Conservation (phyloP, 345 rosid genomes). For the Corchorus olitorius region DNA sequence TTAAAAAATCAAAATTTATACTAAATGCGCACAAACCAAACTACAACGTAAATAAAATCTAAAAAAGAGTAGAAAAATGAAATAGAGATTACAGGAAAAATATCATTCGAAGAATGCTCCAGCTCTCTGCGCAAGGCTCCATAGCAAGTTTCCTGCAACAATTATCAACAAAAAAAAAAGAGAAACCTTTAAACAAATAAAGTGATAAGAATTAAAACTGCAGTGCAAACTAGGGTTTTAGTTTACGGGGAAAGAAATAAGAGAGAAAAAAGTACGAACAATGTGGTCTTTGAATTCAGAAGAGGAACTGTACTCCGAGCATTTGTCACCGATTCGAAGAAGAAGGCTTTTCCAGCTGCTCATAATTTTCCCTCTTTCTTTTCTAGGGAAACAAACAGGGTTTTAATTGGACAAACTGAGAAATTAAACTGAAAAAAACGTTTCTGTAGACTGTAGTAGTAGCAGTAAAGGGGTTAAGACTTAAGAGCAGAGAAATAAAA, state of each 20-base stretch:
- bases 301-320: constrained; percentile 70
- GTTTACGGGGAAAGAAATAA: background rate
- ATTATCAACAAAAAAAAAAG: constrained; percentile 10
- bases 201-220: background rate
- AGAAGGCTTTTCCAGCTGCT: constrained; percentile 84
- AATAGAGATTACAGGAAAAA: constrained; percentile 46
- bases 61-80: background rate
- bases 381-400: constrained; percentile 10
- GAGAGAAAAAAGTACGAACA: constrained; percentile 42
- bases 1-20: background rate
- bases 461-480: too few relatives aligned
- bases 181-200: background rate
- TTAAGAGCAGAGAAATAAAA: background rate
- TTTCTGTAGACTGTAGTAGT: background rate
- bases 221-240: constrained; percentile 35
- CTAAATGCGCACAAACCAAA: background rate
- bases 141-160: constrained; percentile 79
- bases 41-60: background rate
- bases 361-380: constrained; percentile 32
- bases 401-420: too few relatives aligned
- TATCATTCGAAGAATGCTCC: constrained; percentile 70
- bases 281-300: constrained; percentile 84
- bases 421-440: too few relatives aligned
- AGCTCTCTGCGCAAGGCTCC: constrained; percentile 78
- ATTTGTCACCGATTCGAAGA: constrained; percentile 88